phyloP scores from a whole-genome alignment of 208 protist species.

The Leishmania mexicana region DNA sequence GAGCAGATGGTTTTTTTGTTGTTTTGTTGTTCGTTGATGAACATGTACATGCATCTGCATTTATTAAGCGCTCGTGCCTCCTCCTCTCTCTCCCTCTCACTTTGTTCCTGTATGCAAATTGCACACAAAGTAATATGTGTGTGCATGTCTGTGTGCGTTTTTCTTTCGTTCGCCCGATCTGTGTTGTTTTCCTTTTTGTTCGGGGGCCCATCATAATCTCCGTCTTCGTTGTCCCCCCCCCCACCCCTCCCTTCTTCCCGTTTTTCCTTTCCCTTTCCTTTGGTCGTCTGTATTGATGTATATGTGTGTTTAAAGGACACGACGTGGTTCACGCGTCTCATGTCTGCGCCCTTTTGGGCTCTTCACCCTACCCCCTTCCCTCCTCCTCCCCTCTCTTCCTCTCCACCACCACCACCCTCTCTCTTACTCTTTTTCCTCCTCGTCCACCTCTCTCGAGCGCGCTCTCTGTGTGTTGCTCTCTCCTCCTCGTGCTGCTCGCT shows the following conservation, averaged over 20 bases:
- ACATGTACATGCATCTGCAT: too few relatives aligned
- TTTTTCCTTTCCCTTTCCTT: background rate
- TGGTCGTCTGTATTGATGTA: background rate
- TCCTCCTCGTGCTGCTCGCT: background rate
- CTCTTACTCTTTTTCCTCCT: too few relatives aligned
- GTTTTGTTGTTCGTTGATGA: background rate
- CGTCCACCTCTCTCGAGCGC: background rate
- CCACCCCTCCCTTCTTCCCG: background rate
- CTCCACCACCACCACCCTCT: too few relatives aligned
- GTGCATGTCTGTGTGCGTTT: too few relatives aligned
- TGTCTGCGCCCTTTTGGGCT: background rate
- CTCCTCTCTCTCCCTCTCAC: too few relatives aligned
- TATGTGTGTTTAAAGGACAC: background rate
- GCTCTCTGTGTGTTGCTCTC: background rate
- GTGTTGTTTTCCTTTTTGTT: too few relatives aligned
- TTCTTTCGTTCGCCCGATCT: too few relatives aligned
- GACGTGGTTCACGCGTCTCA: background rate
- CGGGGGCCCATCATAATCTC: too few relatives aligned
- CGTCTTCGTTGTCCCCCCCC: slow-evolving; percentile 6
- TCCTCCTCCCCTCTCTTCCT: background rate
- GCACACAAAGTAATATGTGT: too few relatives aligned
- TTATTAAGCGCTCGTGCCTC: too few relatives aligned
- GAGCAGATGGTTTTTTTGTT: background rate
- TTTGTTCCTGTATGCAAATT: too few relatives aligned
- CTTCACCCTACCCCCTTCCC: background rate